Evolutionary conservation across 2,329 filamentous ascomycete species (phyloP).

Genomic region (Cladosporium phlei): DNA sequence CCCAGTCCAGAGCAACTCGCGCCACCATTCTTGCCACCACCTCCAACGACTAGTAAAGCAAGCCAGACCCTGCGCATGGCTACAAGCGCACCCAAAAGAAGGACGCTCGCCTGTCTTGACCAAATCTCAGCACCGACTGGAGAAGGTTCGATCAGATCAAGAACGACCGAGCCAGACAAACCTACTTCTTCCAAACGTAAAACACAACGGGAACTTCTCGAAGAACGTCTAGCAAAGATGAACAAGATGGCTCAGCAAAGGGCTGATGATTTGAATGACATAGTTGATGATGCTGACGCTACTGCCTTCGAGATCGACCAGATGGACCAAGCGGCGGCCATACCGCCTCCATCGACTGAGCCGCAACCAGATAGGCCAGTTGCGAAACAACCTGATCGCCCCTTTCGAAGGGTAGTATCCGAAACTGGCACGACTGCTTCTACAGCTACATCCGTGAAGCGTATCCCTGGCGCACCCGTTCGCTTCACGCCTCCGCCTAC

Average conservation of each 20-base stretch:
- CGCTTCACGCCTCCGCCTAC: slow-evolving; percentile 26
- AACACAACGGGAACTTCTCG: slow-evolving; percentile 22
- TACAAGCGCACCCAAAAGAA: slow-evolving; percentile 37
- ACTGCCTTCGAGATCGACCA: slow-evolving; percentile 7
- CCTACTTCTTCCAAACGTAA: slow-evolving; percentile 9
- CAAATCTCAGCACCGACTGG: slow-evolving; percentile 18
- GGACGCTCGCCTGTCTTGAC: slow-evolving; percentile 39
- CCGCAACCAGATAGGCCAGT: neutral
- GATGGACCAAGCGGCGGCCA: slow-evolving; percentile 2
- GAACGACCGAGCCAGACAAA: neutral
- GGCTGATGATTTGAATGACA: slow-evolving; percentile 11
- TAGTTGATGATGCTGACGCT: slow-evolving; percentile 10
- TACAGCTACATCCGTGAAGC: slow-evolving; percentile 11
- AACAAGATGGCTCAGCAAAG: slow-evolving; percentile 20
- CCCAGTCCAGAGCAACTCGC: slow-evolving; percentile 11
- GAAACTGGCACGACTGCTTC: slow-evolving; percentile 15
- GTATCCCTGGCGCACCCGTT: slow-evolving; percentile 27
- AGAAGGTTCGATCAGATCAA: no score
- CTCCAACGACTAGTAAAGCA: slow-evolving; percentile 1
- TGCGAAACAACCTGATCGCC: slow-evolving; percentile 2
- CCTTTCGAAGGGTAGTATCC: slow-evolving; percentile 19
- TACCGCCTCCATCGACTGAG: neutral
- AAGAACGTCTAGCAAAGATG: slow-evolving; percentile 29
- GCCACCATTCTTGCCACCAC: slow-evolving; percentile 3
- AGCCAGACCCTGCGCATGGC: slow-evolving; percentile 37